These are phyloP conservation scores for Globisporangium carolinianum DNA, from an alignment of 352 stramenopile species.

Conservation along the genomic window DNA sequence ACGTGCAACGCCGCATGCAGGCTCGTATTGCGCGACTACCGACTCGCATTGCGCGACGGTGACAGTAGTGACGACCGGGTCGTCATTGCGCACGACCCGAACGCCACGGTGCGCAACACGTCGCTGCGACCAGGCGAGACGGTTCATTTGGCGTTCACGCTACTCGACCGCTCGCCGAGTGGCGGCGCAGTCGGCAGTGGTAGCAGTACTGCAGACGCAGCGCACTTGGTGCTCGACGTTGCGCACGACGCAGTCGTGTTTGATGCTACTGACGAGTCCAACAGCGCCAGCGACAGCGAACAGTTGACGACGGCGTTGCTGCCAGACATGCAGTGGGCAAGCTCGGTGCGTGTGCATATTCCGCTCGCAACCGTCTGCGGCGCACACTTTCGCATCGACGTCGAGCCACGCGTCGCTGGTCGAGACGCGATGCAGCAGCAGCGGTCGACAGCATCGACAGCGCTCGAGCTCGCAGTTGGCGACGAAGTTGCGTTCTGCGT, in stretches of 20 bases:
- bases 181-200: too few relatives aligned
- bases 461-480: conserved; percentile 13
- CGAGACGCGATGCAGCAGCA: neutral
- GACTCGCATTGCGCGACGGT: conserved; percentile 10
- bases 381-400: conserved; percentile 32
- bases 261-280: too few relatives aligned
- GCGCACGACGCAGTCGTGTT: too few relatives aligned
- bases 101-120: conserved; percentile 21
- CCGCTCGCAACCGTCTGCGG: conserved; percentile 21
- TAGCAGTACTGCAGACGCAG: conserved; percentile 1
- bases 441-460: neutral
- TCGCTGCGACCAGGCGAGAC: conserved; percentile 23
- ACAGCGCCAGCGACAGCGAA: too few relatives aligned
- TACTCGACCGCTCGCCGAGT: conserved; percentile 1
- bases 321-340: neutral
- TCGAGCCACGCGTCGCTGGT: conserved; percentile 15
- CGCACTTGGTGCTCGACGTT: conserved; percentile 2
- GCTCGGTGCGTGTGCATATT: conserved; percentile 21
- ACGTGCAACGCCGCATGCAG: conserved; percentile 27
- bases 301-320: neutral
- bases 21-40: conserved; percentile 28
- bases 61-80: neutral
- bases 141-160: conserved; percentile 33
- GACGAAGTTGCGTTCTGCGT: conserved; percentile 51
- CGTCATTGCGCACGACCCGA: conserved; percentile 26